phyloP scores from a whole-genome alignment of 192 early-diverging fungal genomes.

The Coemansia sp. region DNA sequence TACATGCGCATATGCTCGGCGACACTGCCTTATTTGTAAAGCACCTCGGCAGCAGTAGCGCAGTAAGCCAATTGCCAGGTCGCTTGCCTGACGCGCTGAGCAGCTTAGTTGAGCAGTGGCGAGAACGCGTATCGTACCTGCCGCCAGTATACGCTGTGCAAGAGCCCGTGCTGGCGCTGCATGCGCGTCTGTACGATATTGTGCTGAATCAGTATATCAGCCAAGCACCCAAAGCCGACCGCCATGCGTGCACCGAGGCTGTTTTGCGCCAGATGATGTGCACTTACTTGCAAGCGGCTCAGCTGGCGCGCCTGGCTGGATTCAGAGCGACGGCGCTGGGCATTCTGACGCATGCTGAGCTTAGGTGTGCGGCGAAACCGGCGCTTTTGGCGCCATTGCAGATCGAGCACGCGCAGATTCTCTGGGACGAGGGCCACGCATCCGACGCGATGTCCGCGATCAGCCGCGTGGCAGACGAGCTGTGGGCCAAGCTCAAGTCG shows the following conservation, averaged over 20 bases:
- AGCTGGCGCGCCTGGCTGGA: conserved; percentile 46
- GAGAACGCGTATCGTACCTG: conserved; percentile 29
- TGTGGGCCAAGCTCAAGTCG: conserved; percentile 29
- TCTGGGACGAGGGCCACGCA: conserved; percentile 49
- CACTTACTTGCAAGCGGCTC: conserved; percentile 44
- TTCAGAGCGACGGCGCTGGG: conserved; percentile 48
- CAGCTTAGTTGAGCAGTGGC: conserved; percentile 40
- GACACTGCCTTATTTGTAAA: conserved; percentile 31
- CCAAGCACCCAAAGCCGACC: not conserved
- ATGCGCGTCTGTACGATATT: conserved; percentile 39
- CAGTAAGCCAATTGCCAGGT: not conserved
- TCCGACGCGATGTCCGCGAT: conserved; percentile 43
- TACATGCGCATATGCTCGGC: conserved; percentile 54
- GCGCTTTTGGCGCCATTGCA: conserved; percentile 35
- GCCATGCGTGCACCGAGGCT: conserved; percentile 6
- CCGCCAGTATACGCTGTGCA: conserved; percentile 37
- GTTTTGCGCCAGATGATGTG: conserved; percentile 27
- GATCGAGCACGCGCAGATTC: conserved; percentile 49
- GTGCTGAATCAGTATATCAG: conserved; percentile 11
- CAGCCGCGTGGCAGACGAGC: conserved; percentile 22
- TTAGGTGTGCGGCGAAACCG: conserved; percentile 19
- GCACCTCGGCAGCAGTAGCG: conserved; percentile 8
- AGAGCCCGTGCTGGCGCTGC: conserved; percentile 52
- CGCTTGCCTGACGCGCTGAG: conserved; percentile 3
- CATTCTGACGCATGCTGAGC: conserved; percentile 42